Evolutionary conservation across 352 stramenopile species (phyloP).

Genomic region (Saprolegnia diclina): DNA sequence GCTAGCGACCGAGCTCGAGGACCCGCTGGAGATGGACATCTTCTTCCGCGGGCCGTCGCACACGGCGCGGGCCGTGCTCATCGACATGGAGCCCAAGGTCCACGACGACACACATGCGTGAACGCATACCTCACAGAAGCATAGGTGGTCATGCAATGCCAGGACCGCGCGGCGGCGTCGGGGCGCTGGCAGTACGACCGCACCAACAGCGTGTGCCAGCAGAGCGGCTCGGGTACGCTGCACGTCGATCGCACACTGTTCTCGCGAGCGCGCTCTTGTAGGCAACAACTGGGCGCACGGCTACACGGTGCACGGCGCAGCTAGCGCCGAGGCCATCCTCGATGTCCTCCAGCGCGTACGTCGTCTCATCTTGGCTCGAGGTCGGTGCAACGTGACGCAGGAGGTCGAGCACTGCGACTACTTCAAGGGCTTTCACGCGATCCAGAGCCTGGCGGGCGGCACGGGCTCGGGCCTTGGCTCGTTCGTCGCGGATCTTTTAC

Average conservation of each 20-base stretch:
- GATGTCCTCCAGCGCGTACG: constrained; percentile 48
- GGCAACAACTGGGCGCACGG: constrained; percentile 79
- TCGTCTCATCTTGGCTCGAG: background rate
- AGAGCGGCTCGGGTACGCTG: constrained; percentile 46
- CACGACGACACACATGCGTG: constrained; percentile 44
- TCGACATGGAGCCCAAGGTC: constrained; percentile 83
- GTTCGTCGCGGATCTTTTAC: constrained; percentile 66
- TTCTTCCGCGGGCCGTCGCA: constrained; percentile 34
- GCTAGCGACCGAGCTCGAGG: constrained; percentile 37
- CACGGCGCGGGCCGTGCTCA: constrained; percentile 56
- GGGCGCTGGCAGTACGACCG: constrained; percentile 42
- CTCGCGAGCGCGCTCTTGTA: background rate
- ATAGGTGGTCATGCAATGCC: constrained; percentile 18
- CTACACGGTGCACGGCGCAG: constrained; percentile 46
- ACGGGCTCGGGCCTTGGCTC: constrained; percentile 84
- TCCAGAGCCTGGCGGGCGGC: constrained; percentile 82
- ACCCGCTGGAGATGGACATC: constrained; percentile 5
- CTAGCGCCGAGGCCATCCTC: constrained; percentile 39
- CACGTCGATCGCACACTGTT: background rate
- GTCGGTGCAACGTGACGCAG: constrained; percentile 26
- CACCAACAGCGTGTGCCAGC: constrained; percentile 44
- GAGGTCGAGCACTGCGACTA: constrained; percentile 68
- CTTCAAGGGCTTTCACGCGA: constrained; percentile 58
- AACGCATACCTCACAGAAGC: background rate
- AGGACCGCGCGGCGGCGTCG: background rate